These are phyloP conservation scores for Xylaria arbuscula DNA, from an alignment of 2,329 filamentous ascomycete genomes.

Conservation along the genomic window DNA sequence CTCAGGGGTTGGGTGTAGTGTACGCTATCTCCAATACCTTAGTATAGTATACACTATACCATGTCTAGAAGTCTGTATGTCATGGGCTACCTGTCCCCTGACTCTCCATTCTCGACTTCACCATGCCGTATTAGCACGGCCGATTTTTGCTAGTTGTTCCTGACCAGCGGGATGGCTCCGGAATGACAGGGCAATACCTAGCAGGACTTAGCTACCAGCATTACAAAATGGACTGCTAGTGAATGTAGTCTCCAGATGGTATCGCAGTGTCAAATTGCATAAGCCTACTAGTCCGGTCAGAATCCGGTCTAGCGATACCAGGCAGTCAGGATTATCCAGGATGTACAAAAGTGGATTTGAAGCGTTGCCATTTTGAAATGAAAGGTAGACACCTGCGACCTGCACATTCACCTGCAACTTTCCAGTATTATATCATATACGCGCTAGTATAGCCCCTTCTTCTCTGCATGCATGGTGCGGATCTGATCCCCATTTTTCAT, in stretches of 20 bases:
- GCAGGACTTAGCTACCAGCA: not conserved
- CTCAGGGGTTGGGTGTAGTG: conserved; percentile 23
- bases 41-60: conserved; percentile 4
- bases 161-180: conserved; percentile 20
- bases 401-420: conserved; percentile 21
- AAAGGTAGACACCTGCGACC: conserved; percentile 26
- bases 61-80: conserved; percentile 9
- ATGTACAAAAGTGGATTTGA: conserved; percentile 35
- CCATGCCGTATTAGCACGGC: not conserved
- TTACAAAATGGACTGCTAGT: conserved; percentile 20
- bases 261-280: conserved; percentile 26
- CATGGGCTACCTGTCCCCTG: conserved; percentile 21
- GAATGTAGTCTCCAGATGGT: conserved; percentile 28
- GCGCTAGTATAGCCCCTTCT: conserved; percentile 32
- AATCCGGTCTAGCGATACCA: conserved; percentile 17
- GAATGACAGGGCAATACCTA: not conserved
- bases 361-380: conserved; percentile 35
- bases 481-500: conserved; percentile 40
- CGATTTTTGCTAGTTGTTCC: conserved; percentile 18
- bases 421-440: conserved; percentile 28
- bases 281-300: conserved; percentile 26
- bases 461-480: conserved; percentile 38
- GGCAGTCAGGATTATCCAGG: conserved; percentile 32
- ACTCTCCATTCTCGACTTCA: conserved; percentile 16
- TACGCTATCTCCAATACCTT: conserved; percentile 17